These are phyloP conservation scores for Physcomitrium patens DNA, from an alignment of 225 moss, liverwort and hornwort species.

Conservation along the genomic window DNA sequence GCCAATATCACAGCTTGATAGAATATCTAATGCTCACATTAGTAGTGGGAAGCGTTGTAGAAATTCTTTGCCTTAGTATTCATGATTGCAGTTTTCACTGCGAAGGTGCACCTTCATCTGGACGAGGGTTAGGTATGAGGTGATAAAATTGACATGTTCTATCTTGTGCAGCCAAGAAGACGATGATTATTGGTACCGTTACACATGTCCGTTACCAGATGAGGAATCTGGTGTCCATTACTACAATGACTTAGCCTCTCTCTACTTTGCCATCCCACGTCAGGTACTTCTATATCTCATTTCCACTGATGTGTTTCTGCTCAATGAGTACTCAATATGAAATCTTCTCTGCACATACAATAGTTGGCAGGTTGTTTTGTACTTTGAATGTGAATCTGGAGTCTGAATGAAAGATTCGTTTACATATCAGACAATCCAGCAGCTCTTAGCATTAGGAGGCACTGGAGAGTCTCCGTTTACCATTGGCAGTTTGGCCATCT, in stretches of 20 bases:
- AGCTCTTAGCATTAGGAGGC: slow-evolving; percentile 59
- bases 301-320: background rate
- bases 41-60: background rate
- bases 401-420: background rate
- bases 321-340: too few species aligned
- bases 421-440: slow-evolving; percentile 74
- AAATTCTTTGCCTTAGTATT: background rate
- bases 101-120: background rate
- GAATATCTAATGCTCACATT: too few species aligned
- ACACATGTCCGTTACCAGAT: slow-evolving; percentile 58
- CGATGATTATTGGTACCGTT: slow-evolving; percentile 66
- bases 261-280: slow-evolving; percentile 80
- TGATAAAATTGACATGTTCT: background rate
- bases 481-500: slow-evolving; percentile 58
- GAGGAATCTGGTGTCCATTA: slow-evolving; percentile 38
- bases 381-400: background rate
- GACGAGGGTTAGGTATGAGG: slow-evolving; percentile 6
- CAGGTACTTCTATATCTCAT: slow-evolving; percentile 53
- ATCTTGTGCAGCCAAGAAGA: slow-evolving; percentile 46
- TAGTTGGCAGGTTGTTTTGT: too few species aligned
- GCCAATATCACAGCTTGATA: too few species aligned
- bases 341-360: too few species aligned
- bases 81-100: background rate
- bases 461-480: slow-evolving; percentile 54
- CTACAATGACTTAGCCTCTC: slow-evolving; percentile 82